These are phyloP conservation scores for Domatiomyces catenatus DNA, from an alignment of 2,329 filamentous ascomycete species.

Conservation along the genomic window DNA sequence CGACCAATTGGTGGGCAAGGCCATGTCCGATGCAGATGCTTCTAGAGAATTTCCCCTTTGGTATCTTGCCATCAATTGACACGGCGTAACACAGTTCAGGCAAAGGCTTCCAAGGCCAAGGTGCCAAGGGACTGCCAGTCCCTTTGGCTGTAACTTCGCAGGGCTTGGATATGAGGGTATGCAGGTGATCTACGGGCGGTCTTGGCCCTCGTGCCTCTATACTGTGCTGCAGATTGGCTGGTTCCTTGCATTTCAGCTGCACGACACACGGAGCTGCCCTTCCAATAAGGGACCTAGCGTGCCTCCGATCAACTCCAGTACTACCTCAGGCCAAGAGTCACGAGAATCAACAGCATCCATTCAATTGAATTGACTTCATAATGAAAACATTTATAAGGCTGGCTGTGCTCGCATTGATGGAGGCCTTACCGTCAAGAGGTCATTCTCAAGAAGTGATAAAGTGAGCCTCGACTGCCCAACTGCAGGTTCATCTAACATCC, in stretches of 20 bases:
- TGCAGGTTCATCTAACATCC: no score
- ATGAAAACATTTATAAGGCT: background rate
- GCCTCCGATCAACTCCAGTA: background rate
- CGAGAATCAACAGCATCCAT: background rate
- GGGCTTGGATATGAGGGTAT: background rate
- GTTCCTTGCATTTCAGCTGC: background rate
- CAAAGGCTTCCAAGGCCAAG: background rate
- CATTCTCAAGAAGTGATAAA: background rate
- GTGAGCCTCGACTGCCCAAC: background rate
- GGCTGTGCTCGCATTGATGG: background rate
- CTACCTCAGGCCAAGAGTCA: background rate
- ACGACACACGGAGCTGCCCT: background rate
- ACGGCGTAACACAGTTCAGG: no score
- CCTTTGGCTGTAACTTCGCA: background rate
- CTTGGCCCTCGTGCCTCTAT: background rate
- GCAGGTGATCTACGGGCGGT: background rate
- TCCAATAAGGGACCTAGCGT: background rate
- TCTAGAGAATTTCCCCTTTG: no score
- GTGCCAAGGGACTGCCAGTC: background rate
- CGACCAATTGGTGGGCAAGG: no score
- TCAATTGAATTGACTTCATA: background rate
- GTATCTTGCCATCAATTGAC: no score
- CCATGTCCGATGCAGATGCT: no score
- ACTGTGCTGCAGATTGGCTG: background rate
- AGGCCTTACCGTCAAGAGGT: background rate